phyloP scores from a whole-genome alignment of 2,329 filamentous ascomycete species.

The Zalaria obscura region DNA sequence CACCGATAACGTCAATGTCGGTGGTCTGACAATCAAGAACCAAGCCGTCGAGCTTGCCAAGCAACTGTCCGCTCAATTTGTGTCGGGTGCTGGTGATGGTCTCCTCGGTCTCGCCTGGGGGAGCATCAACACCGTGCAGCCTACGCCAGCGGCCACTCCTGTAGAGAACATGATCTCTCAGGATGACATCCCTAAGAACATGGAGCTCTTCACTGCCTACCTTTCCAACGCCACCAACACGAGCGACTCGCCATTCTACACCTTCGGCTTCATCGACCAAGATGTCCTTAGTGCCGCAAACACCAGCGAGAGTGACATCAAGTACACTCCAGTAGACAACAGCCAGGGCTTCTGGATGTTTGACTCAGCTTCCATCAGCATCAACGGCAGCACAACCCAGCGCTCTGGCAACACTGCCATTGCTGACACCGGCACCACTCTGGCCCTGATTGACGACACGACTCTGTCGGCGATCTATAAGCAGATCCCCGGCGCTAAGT shows the following conservation, averaged over 20 bases:
- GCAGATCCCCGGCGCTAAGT: constrained; percentile 44
- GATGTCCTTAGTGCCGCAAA: constrained; percentile 35
- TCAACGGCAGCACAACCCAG: constrained; percentile 41
- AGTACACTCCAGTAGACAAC: constrained; percentile 49
- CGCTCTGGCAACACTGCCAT: constrained; percentile 49
- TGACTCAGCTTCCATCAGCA: constrained; percentile 38
- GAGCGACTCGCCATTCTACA: constrained; percentile 46
- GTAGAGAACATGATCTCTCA: constrained; percentile 56
- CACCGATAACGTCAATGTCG: constrained; percentile 47
- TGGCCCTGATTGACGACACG: constrained; percentile 49
- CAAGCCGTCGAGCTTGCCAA: constrained; percentile 54
- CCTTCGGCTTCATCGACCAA: constrained; percentile 58
- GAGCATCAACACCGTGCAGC: constrained; percentile 23
- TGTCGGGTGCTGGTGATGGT: constrained; percentile 43
- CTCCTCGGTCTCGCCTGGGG: constrained; percentile 50
- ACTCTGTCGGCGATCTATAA: constrained; percentile 49
- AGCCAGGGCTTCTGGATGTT: constrained; percentile 57
- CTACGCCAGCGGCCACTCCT: constrained; percentile 42
- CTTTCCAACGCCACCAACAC: constrained; percentile 43
- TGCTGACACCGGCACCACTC: constrained; percentile 57
- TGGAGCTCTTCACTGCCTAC: constrained; percentile 50
- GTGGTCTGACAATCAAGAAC: constrained; percentile 44
- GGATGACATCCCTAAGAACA: constrained; percentile 31
- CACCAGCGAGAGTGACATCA: constrained; percentile 7
- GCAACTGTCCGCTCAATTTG: constrained; percentile 43